Evolutionary conservation across 371 early-diverging fungal genomes (phyloP), one percentile per base, ranked within the genome.

Genomic region (Chytridiales sp.): DNA sequence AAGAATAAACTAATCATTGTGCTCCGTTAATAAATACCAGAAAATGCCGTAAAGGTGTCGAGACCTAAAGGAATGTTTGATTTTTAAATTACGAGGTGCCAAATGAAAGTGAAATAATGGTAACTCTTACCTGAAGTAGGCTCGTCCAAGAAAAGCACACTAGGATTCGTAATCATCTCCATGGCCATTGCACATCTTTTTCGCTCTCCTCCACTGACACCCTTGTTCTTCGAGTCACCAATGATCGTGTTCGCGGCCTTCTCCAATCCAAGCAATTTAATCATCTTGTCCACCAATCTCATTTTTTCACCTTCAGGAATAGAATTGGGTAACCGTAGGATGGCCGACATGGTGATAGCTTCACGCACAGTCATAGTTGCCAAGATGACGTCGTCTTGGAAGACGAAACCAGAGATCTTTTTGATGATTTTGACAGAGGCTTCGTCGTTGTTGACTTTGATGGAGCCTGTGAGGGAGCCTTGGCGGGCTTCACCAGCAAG

Each of bases 131-230:
- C 76, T 40, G 58, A 57, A 15, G 75, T 78, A 24, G 94, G 94
- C 67, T 96, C 96, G 63, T 96, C 97, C 59, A 95, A 68, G 59
- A 94, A 92, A 52, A 95, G 65, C 39, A 59, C 55, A 36, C 55
- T 52, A 8, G 60, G 60, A 24, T 65, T 56, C 30, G 65, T 65
- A 22, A 74, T 73, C 47, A 72, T 72, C 41, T 70, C 81, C 49
- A 79, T 73, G 21, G 72, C 68, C 41, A 61, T 69, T 89, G 85
- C 74, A 89, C 87, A 55, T 85, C 74, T 2, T 35, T 65, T 65
- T 11, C 60, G 2, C 64, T 96, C 94, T 47, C 97, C 97, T n/a
- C 97, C 97, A 19, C 87, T 87, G n/a, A 94, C 82, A 17, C 92
- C 93, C 47, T 91, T 83, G 41, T 68, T 66, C 15, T 74, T 79